Percentiles rank a stretch among this genome's conserved stretches.
These are phyloP conservation scores for Paracamarosporium sp. DNA, from an alignment of 2,329 filamentous ascomycete genomes.

Conservation along the genomic window DNA sequence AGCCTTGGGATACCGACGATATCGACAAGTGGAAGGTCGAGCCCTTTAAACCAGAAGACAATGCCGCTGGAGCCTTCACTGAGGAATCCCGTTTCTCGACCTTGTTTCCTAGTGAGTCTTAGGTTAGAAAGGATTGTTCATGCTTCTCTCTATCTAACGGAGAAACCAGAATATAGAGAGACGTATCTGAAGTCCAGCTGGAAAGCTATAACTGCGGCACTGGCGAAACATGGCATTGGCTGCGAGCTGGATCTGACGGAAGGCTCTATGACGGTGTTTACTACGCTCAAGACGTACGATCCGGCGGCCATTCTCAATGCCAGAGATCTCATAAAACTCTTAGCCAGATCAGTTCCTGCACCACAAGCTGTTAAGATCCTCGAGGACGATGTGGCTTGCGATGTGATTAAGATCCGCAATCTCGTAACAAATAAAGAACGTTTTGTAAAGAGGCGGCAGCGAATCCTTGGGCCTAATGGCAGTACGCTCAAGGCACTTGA, in stretches of 20 bases:
- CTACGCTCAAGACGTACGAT: conserved; percentile 88
- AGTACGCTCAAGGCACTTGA: conserved; percentile 94
- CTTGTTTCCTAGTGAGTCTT: conserved; percentile 83
- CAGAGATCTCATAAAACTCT: conserved; percentile 89
- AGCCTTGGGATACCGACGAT: conserved; percentile 85
- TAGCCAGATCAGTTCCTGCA: conserved; percentile 83
- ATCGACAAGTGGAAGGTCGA: conserved; percentile 97
- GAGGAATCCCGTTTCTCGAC: conserved; percentile 91
- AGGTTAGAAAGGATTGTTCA: too few species aligned
- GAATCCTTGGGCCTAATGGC: conserved; percentile 89
- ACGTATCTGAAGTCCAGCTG: conserved; percentile 90
- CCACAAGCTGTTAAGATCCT: conserved; percentile 94
- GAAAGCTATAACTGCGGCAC: conserved; percentile 85
- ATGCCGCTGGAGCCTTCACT: conserved; percentile 81
- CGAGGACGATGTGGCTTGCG: conserved; percentile 88
- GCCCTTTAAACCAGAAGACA: conserved; percentile 84
- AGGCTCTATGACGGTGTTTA: conserved; percentile 96
- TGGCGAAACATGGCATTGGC: conserved; percentile 87
- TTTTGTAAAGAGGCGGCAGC: conserved; percentile 92
- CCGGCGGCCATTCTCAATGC: conserved; percentile 93
- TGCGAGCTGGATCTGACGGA: conserved; percentile 94
- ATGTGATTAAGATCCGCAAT: conserved; percentile 94
- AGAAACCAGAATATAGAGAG: conserved; percentile 97
- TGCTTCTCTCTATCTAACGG: conserved; percentile 54
- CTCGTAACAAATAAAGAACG: conserved; percentile 92